A percentile compares a stretch with the other conserved stretches of the same genome.
These are phyloP conservation scores for Silene noctiflora DNA, from an alignment of 179 eudicot genomes.

Conservation along the genomic window DNA sequence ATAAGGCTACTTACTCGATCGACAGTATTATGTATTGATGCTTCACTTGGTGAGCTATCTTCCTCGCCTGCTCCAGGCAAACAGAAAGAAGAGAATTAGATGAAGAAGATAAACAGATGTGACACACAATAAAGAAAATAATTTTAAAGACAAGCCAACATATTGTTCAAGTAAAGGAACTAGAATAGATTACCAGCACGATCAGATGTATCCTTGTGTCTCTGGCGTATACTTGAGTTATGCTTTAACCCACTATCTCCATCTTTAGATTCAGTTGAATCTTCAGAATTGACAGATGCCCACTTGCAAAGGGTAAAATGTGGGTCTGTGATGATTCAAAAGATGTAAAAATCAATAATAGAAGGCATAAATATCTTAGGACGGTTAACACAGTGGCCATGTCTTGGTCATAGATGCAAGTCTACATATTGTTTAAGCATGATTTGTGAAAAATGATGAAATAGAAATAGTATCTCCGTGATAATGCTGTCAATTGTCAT, in stretches of 20 bases:
- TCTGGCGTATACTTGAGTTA: constrained; percentile 32
- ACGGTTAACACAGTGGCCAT: background rate
- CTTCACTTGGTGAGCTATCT: constrained; percentile 26
- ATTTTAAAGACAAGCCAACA: background rate
- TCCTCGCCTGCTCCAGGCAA: constrained; percentile 39
- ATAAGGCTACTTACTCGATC: constrained; percentile 43
- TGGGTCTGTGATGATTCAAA: constrained; percentile 34
- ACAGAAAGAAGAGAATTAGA: constrained; percentile 17
- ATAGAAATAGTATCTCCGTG: background rate
- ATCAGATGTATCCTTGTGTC: constrained; percentile 33
- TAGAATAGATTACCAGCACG: constrained; percentile 33
- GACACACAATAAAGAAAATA: background rate
- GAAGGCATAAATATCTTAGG: constrained; percentile 4
- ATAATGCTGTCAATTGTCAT: background rate
- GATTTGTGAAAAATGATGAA: background rate
- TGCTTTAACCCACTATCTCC: constrained; percentile 34
- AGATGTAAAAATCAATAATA: constrained; percentile 19
- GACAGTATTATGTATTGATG: constrained; percentile 29
- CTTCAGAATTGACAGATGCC: constrained; percentile 36
- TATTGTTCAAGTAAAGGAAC: background rate
- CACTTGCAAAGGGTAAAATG: constrained; percentile 62
- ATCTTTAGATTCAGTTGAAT: constrained; percentile 33
- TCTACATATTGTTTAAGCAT: background rate
- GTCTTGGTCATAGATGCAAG: background rate
- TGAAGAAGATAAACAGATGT: background rate